Evolutionary conservation across 805 yeast species (phyloP).

Genomic region (Saccharomycopsis fibuligera): DNA sequence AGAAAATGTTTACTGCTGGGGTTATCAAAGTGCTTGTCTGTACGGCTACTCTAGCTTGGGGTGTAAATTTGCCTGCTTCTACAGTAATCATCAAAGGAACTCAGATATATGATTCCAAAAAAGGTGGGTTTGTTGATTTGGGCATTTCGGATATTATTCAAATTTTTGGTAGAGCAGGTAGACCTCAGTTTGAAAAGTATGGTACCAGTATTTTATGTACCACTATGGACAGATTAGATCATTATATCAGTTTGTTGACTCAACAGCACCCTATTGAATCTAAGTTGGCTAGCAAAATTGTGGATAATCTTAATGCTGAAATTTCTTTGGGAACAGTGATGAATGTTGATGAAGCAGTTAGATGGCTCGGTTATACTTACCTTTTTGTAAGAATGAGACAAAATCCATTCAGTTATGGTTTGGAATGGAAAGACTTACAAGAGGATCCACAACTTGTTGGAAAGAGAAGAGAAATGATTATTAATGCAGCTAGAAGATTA

Average conservation of each 20-base stretch:
- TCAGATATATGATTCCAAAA: conserved; percentile 87
- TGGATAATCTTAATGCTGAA: conserved; percentile 94
- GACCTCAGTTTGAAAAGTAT: conserved; percentile 89
- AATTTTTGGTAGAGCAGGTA: conserved; percentile 98
- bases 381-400: conserved; percentile 90
- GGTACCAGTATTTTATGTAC: conserved; percentile 94
- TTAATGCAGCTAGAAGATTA: conserved; percentile 74
- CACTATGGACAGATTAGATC: conserved; percentile 72
- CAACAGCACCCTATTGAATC: conserved; percentile 98
- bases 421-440: conserved; percentile 77
- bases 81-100: conserved; percentile 96
- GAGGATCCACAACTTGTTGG: conserved; percentile 77
- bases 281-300: conserved; percentile 63
- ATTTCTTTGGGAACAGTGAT: conserved; percentile 94
- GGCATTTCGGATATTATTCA: conserved; percentile 97
- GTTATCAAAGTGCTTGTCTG: conserved; percentile 86
- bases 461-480: conserved; percentile 68
- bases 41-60: conserved; percentile 99
- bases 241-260: conserved; percentile 79
- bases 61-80: conserved; percentile 97
- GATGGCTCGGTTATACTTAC: conserved; percentile 97
- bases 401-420: conserved; percentile 88
- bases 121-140: conserved; percentile 89
- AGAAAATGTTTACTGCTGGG: conserved; percentile 79
- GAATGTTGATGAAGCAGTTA: conserved; percentile 87